phyloP scores from a whole-genome alignment of 179 eudicot genomes.

The Silene noctiflora region DNA sequence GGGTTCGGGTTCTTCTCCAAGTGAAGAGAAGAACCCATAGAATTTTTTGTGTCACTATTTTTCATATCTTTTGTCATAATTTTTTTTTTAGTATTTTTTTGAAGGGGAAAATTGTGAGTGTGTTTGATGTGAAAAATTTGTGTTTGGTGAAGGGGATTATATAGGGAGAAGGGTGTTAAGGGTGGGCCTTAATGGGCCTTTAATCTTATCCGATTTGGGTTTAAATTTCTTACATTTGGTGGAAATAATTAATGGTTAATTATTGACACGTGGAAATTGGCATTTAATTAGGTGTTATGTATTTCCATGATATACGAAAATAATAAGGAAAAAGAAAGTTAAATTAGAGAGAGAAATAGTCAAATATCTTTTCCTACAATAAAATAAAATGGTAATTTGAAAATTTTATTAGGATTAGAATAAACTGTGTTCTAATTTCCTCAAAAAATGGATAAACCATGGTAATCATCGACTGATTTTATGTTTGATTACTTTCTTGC shows the following conservation, averaged over 20 bases:
- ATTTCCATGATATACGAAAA: background rate
- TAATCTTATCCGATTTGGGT: slow-evolving; percentile 33
- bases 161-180: slow-evolving; percentile 23
- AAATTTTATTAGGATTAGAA: too few relatives aligned
- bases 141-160: slow-evolving; percentile 16
- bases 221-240: slow-evolving; percentile 20
- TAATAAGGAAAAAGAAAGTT: too few relatives aligned
- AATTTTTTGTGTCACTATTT: slow-evolving; percentile 24
- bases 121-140: slow-evolving; percentile 18
- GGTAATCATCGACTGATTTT: too few relatives aligned
- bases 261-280: slow-evolving; percentile 23
- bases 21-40: slow-evolving; percentile 26
- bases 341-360: too few relatives aligned
- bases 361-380: too few relatives aligned
- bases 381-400: too few relatives aligned
- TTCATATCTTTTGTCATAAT: slow-evolving; percentile 28
- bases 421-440: too few relatives aligned
- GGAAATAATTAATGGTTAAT: background rate
- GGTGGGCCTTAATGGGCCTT: slow-evolving; percentile 7
- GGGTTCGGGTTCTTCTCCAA: slow-evolving; percentile 28
- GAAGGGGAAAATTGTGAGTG: background rate
- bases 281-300: background rate
- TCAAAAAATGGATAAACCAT: too few relatives aligned
- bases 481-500: too few relatives aligned
- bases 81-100: background rate